phyloP scores from a whole-genome alignment of 208 protist species.

The Trypanosoma vivax region DNA sequence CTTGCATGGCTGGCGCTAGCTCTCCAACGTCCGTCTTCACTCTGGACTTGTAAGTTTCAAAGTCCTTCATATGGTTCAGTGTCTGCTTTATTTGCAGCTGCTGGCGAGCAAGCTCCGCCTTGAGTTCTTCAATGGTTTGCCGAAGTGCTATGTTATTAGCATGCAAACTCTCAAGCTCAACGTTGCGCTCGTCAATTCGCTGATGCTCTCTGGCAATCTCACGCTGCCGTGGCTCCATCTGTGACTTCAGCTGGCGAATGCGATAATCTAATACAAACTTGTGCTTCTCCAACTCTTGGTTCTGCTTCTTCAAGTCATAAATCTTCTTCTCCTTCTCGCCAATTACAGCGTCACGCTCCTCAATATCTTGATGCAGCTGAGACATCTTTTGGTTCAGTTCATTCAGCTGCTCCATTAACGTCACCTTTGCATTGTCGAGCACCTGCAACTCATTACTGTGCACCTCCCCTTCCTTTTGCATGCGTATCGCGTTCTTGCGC shows the following conservation, averaged over 20 bases:
- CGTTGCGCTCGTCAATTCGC: constrained; percentile 90
- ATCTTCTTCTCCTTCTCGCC: constrained; percentile 95
- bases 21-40: constrained; percentile 78
- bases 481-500: constrained; percentile 86
- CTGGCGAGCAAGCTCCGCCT: constrained; percentile 84
- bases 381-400: constrained; percentile 84
- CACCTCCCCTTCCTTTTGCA: constrained; percentile 91
- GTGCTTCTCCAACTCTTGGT: constrained; percentile 97
- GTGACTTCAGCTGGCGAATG: constrained; percentile 96
- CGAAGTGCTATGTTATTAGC: constrained; percentile 86
- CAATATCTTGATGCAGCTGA: constrained; percentile 88
- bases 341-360: constrained; percentile 92
- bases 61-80: constrained; percentile 77
- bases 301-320: constrained; percentile 96
- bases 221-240: constrained; percentile 95
- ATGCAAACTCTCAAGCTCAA: constrained; percentile 86
- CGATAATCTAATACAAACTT: constrained; percentile 98
- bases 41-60: constrained; percentile 83
- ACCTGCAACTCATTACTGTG: constrained; percentile 60
- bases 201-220: constrained; percentile 89
- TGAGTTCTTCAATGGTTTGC: constrained; percentile 83
- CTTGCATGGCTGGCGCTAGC: constrained; percentile 83
- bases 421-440: constrained; percentile 67
- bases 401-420: constrained; percentile 68
- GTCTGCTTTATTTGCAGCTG: constrained; percentile 74